Conservation (phyloP, 73 alveolate species). For the Durusdinium trenchii region DNA sequence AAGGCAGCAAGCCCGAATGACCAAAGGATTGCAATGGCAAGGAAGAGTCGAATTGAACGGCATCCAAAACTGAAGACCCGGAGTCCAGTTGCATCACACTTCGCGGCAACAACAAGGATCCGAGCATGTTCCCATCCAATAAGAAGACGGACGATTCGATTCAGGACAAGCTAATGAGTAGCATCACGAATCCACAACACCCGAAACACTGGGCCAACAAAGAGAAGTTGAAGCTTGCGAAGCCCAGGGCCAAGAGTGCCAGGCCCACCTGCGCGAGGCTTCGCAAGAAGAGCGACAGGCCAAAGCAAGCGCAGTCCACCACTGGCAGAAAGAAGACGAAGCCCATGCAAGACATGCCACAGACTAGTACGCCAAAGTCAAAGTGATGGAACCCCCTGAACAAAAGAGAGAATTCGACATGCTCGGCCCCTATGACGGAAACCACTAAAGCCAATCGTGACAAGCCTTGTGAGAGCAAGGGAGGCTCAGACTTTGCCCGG, state of each 20-base stretch:
- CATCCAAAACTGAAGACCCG: neutral
- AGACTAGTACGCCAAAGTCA: neutral
- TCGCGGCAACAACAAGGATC: neutral
- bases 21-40: neutral
- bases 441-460: neutral
- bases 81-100: neutral
- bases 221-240: neutral
- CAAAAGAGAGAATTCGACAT: neutral
- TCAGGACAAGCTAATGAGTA: neutral
- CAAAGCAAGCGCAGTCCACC: neutral
- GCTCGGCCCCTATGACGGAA: neutral
- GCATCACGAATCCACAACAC: neutral
- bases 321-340: neutral
- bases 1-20: neutral
- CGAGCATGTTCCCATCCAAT: neutral
- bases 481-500: neutral
- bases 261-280: neutral
- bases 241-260: neutral
- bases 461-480: neutral
- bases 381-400: neutral
- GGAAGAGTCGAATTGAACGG: neutral
- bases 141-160: too few relatives aligned
- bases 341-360: constrained; percentile 7
- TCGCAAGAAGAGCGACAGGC: neutral
- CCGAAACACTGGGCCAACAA: neutral